A percentile compares a stretch with the other conserved stretches of the same genome.
Evolutionary conservation across 2,329 filamentous ascomycete species (phyloP).

Genomic region (Sclerotinia sclerotiorum): DNA sequence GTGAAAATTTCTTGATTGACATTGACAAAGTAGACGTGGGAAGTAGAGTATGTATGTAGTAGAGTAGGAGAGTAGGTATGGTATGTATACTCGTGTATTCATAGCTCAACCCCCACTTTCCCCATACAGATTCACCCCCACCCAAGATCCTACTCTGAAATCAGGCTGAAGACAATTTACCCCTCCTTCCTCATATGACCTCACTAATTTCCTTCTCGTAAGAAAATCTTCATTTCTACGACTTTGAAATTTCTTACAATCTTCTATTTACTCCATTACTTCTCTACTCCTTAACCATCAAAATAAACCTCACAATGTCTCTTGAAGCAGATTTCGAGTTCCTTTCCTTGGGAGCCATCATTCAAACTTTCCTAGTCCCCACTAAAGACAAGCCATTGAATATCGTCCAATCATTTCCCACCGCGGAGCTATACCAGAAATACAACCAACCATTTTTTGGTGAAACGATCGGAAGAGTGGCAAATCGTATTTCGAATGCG

Average conservation of each 20-base stretch:
- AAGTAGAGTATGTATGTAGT: no score
- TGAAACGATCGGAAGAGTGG: constrained; percentile 82
- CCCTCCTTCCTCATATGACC: constrained; percentile 17
- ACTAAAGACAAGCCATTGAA: constrained; percentile 51
- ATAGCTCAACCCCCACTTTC: constrained; percentile 15
- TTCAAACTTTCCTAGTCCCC: constrained; percentile 76
- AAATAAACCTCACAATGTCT: constrained; percentile 12
- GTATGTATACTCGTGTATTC: no score
- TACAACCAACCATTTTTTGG: constrained; percentile 83
- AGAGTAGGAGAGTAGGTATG: no score
- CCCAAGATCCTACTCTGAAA: not conserved
- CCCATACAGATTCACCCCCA: constrained; percentile 13
- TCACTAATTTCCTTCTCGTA: not conserved
- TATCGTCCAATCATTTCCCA: constrained; percentile 85
- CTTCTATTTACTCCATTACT: no score
- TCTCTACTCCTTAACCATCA: not conserved
- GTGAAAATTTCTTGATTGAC: no score
- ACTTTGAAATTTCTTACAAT: not conserved
- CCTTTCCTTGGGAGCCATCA: constrained; percentile 73
- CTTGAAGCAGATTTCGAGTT: constrained; percentile 52
- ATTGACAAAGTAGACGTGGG: no score
- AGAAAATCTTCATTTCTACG: not conserved
- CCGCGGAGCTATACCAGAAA: constrained; percentile 69
- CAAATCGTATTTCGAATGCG: constrained; percentile 77
- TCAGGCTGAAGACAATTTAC: constrained; percentile 19